phyloP scores from a whole-genome alignment of 2,329 filamentous ascomycete genomes.

The Fusarium torulosum region DNA sequence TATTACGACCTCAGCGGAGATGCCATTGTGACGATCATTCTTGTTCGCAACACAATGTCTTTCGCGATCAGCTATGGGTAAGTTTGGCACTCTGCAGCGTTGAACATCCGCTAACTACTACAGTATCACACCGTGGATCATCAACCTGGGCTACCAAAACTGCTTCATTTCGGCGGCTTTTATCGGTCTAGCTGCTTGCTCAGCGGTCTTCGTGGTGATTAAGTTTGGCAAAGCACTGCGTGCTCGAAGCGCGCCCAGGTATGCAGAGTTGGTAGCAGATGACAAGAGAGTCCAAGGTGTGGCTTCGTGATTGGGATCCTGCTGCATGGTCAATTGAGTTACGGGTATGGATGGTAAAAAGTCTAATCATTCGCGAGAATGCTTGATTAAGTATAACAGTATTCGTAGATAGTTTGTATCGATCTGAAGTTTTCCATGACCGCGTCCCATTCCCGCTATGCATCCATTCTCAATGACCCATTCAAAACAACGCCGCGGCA shows the following conservation, averaged over 20 bases:
- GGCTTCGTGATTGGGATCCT: background rate
- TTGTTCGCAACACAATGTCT: conserved; percentile 56
- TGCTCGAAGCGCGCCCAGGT: conserved; percentile 29
- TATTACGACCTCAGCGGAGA: conserved; percentile 58
- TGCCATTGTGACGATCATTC: conserved; percentile 55
- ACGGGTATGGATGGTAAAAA: background rate
- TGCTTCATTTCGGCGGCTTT: conserved; percentile 59
- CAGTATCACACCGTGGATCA: conserved; percentile 62
- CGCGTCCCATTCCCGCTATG: background rate
- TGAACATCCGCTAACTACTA: background rate
- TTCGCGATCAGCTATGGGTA: conserved; percentile 53
- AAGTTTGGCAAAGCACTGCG: conserved; percentile 58
- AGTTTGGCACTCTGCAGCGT: background rate
- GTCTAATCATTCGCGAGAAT: background rate
- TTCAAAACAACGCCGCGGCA: conserved; percentile 16
- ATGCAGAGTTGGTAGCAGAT: conserved; percentile 24
- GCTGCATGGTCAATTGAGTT: background rate
- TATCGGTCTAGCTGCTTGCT: conserved; percentile 54
- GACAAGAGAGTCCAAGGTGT: conserved; percentile 20
- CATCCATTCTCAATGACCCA: too few species aligned
- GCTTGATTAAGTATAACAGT: conserved; percentile 11
- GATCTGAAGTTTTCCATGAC: background rate
- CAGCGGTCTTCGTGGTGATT: conserved; percentile 60
- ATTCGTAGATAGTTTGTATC: conserved; percentile 16
- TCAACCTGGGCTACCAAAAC: conserved; percentile 57